Evolutionary conservation across 495 filamentous ascomycete genomes (phyloP).

Genomic region (Penicillium taxi): DNA sequence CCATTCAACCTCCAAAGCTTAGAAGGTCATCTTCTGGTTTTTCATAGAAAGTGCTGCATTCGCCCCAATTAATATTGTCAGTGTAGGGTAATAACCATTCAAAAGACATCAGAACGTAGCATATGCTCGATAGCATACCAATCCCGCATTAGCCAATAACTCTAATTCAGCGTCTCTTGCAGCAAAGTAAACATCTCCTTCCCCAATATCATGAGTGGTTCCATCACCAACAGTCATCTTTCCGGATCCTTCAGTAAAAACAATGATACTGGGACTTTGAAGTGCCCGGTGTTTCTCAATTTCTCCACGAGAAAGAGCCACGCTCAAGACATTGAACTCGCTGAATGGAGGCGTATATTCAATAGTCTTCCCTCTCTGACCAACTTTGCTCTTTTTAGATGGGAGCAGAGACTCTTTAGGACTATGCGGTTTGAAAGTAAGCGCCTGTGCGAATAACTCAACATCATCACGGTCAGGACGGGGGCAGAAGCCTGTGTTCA

Average conservation of each 20-base stretch:
- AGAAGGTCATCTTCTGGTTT: too few species aligned
- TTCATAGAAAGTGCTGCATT: too few species aligned
- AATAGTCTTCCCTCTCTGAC: constrained; percentile 45
- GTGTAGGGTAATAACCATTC: too few species aligned
- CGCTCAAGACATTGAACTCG: constrained; percentile 63
- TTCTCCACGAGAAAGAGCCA: constrained; percentile 43
- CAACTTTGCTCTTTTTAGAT: constrained; percentile 33
- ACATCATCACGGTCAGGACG: constrained; percentile 50
- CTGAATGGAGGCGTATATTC: constrained; percentile 57
- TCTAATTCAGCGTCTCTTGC: constrained; percentile 45
- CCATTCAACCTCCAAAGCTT: too few species aligned
- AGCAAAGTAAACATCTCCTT: constrained; percentile 58
- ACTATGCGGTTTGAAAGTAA: constrained; percentile 54
- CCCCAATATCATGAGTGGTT: constrained; percentile 41
- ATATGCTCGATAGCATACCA: constrained; percentile 48
- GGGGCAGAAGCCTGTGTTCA: constrained; percentile 66
- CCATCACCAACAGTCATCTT: constrained; percentile 36
- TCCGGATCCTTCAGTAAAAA: constrained; percentile 53
- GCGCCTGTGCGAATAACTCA: constrained; percentile 48
- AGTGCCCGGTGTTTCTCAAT: constrained; percentile 45
- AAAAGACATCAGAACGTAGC: constrained; percentile 19
- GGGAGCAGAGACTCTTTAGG: constrained; percentile 43
- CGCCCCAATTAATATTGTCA: too few species aligned
- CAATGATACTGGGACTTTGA: constrained; percentile 53
- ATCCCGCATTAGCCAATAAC: constrained; percentile 34